Conservation (phyloP, 441 rosid species). For the Gossypium aridum region DNA sequence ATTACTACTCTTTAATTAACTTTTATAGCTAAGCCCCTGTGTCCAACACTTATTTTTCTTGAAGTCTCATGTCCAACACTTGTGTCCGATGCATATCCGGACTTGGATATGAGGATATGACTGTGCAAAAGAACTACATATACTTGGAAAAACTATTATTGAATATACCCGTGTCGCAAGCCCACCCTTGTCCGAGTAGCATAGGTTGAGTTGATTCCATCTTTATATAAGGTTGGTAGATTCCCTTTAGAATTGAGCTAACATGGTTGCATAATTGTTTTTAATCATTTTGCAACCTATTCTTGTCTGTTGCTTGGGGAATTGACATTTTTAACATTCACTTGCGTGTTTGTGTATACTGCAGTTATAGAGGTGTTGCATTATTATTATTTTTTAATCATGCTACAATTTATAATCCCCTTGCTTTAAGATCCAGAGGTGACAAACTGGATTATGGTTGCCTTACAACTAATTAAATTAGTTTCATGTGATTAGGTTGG, state of each 20-base stretch:
- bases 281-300: not conserved
- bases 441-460: not conserved
- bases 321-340: not conserved
- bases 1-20: not conserved
- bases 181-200: not conserved
- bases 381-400: not conserved
- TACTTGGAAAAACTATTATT: not conserved
- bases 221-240: not conserved
- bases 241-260: not conserved
- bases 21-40: not conserved
- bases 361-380: not conserved
- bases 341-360: not conserved
- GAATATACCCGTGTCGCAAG: not conserved
- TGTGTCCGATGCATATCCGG: not conserved
- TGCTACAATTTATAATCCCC: not conserved
- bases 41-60: not conserved
- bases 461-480: constrained; percentile 16
- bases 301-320: not conserved
- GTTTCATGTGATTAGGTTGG: constrained; percentile 48
- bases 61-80: not conserved
- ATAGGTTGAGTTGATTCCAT: not conserved
- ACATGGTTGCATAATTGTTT: not conserved
- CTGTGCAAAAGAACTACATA: no score
- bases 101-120: not conserved
- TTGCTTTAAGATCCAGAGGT: not conserved